Evolutionary conservation across 352 stramenopile genomes (phyloP).

Genomic region (Achlya hypogyna): DNA sequence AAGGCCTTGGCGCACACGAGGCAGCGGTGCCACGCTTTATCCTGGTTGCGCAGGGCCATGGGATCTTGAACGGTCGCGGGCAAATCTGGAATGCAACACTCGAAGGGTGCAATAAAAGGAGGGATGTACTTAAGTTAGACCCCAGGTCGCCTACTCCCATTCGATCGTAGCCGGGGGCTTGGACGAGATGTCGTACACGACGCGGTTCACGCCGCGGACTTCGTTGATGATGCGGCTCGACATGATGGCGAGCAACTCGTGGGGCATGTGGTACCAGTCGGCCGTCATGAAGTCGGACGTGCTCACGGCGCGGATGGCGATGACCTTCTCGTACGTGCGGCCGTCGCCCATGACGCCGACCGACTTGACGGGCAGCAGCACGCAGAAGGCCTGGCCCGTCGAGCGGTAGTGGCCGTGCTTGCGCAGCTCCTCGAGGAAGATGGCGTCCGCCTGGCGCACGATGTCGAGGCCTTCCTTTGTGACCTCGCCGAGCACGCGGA

Average conservation of each 20-base stretch:
- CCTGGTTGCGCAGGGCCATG: too few species aligned
- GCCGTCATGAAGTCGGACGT: conserved; percentile 99
- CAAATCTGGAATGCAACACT: too few species aligned
- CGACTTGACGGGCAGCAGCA: conserved; percentile 94
- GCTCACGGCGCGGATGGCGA: conserved; percentile 94
- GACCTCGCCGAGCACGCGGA: conserved; percentile 97
- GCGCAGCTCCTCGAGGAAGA: conserved; percentile 96
- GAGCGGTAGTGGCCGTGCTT: conserved; percentile 95
- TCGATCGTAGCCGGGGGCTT: conserved; percentile 99
- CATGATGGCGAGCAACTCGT: conserved; percentile 95
- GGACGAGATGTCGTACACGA: conserved; percentile 99
- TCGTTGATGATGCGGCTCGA: conserved; percentile 99
- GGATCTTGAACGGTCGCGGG: too few species aligned
- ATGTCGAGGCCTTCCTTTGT: conserved; percentile 91
- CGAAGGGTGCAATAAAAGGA: too few species aligned
- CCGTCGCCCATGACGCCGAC: conserved; percentile 99
- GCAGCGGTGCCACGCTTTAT: too few species aligned
- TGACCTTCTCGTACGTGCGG: conserved; percentile 94
- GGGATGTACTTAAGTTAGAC: background rate
- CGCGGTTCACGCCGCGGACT: conserved; percentile 96
- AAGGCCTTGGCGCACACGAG: too few species aligned
- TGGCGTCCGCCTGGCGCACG: conserved; percentile 95
- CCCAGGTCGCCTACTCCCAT: conserved; percentile 87
- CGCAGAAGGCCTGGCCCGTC: conserved; percentile 98
- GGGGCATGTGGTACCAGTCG: conserved; percentile 99